phyloP scores from a whole-genome alignment of 2,329 filamentous ascomycete genomes.

The Fusarium marasasianum region DNA sequence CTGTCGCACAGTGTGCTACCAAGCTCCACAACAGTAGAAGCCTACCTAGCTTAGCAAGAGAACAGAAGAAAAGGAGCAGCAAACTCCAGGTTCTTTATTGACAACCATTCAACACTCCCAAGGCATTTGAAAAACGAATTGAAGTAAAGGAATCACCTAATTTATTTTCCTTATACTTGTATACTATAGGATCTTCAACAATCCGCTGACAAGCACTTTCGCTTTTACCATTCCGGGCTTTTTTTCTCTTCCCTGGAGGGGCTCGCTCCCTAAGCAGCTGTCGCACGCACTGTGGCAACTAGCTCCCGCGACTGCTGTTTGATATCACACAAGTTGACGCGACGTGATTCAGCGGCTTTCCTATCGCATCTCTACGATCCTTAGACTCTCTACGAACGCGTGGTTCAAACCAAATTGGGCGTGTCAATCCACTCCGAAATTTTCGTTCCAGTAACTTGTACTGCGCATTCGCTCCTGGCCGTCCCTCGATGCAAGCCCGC shows the following conservation, averaged over 20 bases:
- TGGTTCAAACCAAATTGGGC: background rate
- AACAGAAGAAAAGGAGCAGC: background rate
- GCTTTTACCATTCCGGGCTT: background rate
- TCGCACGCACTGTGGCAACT: slow-evolving; percentile 44
- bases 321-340: slow-evolving; percentile 38
- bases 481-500: slow-evolving; percentile 32
- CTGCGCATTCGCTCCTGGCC: background rate
- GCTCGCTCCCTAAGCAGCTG: slow-evolving; percentile 1
- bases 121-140: background rate
- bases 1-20: slow-evolving; percentile 5
- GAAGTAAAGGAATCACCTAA: background rate
- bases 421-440: background rate
- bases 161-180: background rate
- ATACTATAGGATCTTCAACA: background rate
- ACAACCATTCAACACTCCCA: background rate
- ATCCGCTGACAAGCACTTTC: background rate
- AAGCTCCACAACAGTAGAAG: background rate
- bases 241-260: background rate
- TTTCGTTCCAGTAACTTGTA: background rate
- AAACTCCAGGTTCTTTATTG: background rate
- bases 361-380: slow-evolving; percentile 16
- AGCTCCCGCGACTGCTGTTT: slow-evolving; percentile 41
- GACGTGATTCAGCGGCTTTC: slow-evolving; percentile 29
- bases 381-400: slow-evolving; percentile 17
- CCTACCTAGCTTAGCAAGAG: background rate